Base-by-base conservation (phyloP, 306 rosid species). In the Dalbergia cochinchinensis region DNA sequence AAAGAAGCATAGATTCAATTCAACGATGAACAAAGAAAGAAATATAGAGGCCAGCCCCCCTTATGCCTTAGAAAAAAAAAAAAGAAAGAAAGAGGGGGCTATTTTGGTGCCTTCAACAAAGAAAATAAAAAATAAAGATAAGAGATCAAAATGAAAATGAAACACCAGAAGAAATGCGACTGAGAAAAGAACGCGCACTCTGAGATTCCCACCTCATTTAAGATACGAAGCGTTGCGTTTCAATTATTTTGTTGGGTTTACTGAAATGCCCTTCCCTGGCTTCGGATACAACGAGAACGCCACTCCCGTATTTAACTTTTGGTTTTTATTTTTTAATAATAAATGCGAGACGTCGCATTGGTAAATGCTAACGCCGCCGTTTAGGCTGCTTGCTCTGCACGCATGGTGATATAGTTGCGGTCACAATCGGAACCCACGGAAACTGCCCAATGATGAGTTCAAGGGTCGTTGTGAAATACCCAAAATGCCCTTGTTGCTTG, bases 141-240 rank as follows among this genome's bases (percentile, higher is more conserved):
- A 37, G 7, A 37, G 7, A 4, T 0, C 1, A 37, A n/a, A 80
- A 80, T 51, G 65, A 80, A 34, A 79, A 48, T 50, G 10, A 33
- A 26, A 54, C 10, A 12, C 35, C 60, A 26, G 64, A 41, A 53
- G 39, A n/a, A 50, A 47, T 68, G 44, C 14, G 74, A 34, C 50
- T 33, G 11, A 47, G 73, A 44, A 53, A 64, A 58, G 60, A 65
- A 12, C 15, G 47, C 54, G 77, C 66, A 11, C 45, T 3, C 15
- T 69, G 65, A 85, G 83, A 75, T 68, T 84, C 88, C 65, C 63
- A 37, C 58, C 41, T 55, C 42, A 34, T 50, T 39, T 64, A 19
- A 26, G 18, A 83, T 72, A 71, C 84, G 80, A 42, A 53, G 77
- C 65, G 86, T 83, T 85, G 73, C 6, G 58, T 11, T 63, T 63